Base-by-base conservation (phyloP, 345 rosid species). In the Pistacia atlantica region DNA sequence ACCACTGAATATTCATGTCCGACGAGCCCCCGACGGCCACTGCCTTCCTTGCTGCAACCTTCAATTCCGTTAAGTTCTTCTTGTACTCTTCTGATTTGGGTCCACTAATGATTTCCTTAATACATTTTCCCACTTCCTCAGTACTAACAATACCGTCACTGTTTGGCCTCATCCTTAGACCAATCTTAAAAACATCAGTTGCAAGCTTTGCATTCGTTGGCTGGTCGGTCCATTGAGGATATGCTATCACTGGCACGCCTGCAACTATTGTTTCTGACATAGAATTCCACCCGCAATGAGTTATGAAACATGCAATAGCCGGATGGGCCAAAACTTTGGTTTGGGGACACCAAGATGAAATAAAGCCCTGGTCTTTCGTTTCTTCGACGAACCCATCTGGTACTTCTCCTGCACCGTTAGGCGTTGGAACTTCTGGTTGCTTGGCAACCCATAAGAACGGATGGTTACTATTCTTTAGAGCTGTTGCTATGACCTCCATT, bases 261-360 rank as follows among this genome's bases (percentile, higher is more conserved):
- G 88, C 77, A 2, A 17, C 69, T 2, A 84, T 71, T 4, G 87
- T 72, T 75, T 90, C 90, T 31, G 80, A 38, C 69, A 80, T 11
- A 13, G 93, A 88, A 69, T 85, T 90, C 91, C 90, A 88, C 4
- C 93, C 93, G 20, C 93, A 86, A 37, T 86, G 91, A 1, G 89
- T 90, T 12, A 90, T 52, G 31, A 88, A 90, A 59, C 90, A 86
- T 0, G 80, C 83, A 22, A 83, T 35, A 1, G 88, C 73, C 11
- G 77, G 79, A 76, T 90, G 89, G 18, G 77, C 74, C 60, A 90
- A 62, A 55, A 86, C 85, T 74, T 84, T 77, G 1, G 83, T 72
- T 60, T 88, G 91, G 17, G 88, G 90, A 38, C 85, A 79, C 91
- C 93, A 90, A 1, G 84, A 22, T 35, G 88, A 88, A 0, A 85